Evolutionary conservation across 176 grass and related monocot species (phyloP).

Genomic region (Carex cristatella): DNA sequence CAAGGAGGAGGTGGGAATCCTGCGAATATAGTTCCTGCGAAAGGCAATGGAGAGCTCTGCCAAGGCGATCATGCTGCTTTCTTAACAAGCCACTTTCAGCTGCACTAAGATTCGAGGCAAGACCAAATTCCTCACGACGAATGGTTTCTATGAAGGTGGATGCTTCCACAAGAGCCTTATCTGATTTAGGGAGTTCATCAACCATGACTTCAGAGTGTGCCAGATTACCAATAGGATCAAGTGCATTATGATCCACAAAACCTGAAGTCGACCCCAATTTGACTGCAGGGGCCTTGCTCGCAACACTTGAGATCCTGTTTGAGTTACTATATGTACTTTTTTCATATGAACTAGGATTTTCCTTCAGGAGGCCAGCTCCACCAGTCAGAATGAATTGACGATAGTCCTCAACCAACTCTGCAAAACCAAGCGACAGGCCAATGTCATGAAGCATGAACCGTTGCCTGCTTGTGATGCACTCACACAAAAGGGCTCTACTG

Average conservation of each 20-base stretch:
- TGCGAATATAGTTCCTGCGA: conserved; percentile 96
- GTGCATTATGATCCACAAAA: conserved; percentile 20
- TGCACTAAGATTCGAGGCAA: conserved; percentile 48
- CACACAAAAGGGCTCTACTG: conserved; percentile 48
- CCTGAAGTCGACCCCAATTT: conserved; percentile 14
- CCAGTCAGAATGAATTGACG: conserved; percentile 50
- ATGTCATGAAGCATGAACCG: conserved; percentile 93
- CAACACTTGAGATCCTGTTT: neutral
- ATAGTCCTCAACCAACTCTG: conserved; percentile 77
- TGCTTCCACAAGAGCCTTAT: conserved; percentile 45
- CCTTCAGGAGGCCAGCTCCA: conserved; percentile 22
- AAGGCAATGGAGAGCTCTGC: conserved; percentile 92
- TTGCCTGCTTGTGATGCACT: conserved; percentile 48
- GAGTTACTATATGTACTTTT: neutral
- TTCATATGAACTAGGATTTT: neutral
- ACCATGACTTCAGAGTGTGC: conserved; percentile 19
- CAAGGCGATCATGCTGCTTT: conserved; percentile 95
- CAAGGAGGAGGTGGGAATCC: conserved; percentile 95
- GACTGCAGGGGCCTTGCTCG: neutral
- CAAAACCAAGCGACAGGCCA: conserved; percentile 74
- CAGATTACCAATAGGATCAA: conserved; percentile 7
- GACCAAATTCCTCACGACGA: conserved; percentile 90
- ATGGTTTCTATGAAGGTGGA: conserved; percentile 65
- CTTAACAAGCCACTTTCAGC: conserved; percentile 62
- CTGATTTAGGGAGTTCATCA: conserved; percentile 14